Evolutionary conservation across 306 rosid species (phyloP).

Genomic region (Quercus cerris): DNA sequence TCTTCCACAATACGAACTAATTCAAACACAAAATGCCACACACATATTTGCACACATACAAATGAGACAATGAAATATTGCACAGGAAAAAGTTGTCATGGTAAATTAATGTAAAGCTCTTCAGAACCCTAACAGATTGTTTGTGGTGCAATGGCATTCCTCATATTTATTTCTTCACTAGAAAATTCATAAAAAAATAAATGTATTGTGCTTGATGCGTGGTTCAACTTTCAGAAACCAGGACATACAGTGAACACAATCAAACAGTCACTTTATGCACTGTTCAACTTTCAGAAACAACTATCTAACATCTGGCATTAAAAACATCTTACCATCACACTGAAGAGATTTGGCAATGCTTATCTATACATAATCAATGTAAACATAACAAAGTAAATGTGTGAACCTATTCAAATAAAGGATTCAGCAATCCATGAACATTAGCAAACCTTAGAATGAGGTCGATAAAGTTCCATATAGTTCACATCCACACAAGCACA

Average conservation of each 20-base stretch:
- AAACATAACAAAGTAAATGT: neutral
- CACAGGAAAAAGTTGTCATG: neutral
- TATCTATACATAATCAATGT: neutral
- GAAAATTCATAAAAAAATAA: neutral
- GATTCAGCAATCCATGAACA: neutral
- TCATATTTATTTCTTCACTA: neutral
- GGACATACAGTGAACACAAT: neutral
- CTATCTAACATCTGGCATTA: neutral
- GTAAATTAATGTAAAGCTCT: neutral
- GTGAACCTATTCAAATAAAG: neutral
- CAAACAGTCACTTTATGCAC: neutral
- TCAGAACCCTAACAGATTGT: neutral
- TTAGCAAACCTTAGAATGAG: neutral
- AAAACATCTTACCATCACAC: neutral
- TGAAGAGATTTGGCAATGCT: neutral
- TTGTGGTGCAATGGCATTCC: neutral
- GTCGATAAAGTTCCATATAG: neutral
- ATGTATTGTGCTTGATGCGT: neutral
- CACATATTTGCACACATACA: neutral
- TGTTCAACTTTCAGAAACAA: neutral
- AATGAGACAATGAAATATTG: neutral
- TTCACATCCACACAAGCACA: constrained; percentile 6
- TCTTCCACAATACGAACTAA: neutral
- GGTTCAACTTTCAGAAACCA: neutral
- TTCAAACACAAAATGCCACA: neutral